Evolutionary conservation across 495 filamentous ascomycete genomes (phyloP).

Genomic region (Cercophora scortea): DNA sequence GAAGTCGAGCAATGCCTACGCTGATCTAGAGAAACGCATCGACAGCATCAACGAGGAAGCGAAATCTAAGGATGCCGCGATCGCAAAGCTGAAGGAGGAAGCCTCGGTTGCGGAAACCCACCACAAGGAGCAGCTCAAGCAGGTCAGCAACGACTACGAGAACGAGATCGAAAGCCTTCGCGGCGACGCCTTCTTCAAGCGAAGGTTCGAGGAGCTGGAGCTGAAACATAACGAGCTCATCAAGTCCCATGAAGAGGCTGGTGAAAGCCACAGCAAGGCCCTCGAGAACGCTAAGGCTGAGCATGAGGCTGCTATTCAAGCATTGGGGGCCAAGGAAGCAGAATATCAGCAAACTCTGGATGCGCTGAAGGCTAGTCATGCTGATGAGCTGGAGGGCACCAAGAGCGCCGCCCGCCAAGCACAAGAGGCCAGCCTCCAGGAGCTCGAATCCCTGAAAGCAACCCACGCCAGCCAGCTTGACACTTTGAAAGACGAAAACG

Average conservation of each 20-base stretch:
- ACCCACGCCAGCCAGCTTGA: conserved; percentile 40
- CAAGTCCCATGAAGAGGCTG: conserved; percentile 30
- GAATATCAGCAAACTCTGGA: conserved; percentile 36
- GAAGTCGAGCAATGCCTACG: conserved; percentile 25
- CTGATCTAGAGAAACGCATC: conserved; percentile 33
- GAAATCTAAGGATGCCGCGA: conserved; percentile 33
- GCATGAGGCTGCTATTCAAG: conserved; percentile 23
- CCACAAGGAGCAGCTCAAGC: conserved; percentile 41
- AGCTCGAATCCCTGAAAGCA: conserved; percentile 37
- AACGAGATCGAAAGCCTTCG: conserved; percentile 49
- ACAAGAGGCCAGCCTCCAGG: conserved; percentile 25
- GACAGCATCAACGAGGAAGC: conserved; percentile 31
- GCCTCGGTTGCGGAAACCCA: conserved; percentile 32
- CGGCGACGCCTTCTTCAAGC: conserved; percentile 47
- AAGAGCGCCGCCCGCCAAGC: conserved; percentile 32
- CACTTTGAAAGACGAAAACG: conserved; percentile 31
- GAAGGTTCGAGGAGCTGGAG: conserved; percentile 44
- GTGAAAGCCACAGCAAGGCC: conserved; percentile 27
- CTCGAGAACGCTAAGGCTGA: conserved; percentile 31
- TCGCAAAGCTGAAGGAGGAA: conserved; percentile 40
- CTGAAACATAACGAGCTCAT: conserved; percentile 36
- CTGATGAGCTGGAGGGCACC: conserved; percentile 35
- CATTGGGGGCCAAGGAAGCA: conserved; percentile 32
- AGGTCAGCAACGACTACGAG: conserved; percentile 46
- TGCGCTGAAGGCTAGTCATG: conserved; percentile 35